These are phyloP conservation scores for Colletotrichum destructivum DNA, from an alignment of 2,329 filamentous ascomycete genomes.

Conservation along the genomic window DNA sequence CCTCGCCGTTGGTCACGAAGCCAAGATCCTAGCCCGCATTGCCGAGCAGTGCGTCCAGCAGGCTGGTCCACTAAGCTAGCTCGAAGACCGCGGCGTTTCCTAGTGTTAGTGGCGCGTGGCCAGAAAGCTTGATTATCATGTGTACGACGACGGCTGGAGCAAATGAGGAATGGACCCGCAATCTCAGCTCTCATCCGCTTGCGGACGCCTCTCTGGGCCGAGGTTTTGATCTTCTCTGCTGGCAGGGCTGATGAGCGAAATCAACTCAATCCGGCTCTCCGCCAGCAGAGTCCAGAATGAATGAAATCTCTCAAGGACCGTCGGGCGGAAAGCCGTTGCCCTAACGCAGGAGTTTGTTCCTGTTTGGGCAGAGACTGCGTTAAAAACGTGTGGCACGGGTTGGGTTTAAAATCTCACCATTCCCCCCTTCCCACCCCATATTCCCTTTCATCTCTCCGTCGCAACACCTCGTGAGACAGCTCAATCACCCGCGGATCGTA, in stretches of 20 bases:
- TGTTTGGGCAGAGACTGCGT: too few species aligned
- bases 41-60: neutral
- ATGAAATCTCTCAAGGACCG: too few species aligned
- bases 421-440: too few species aligned
- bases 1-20: too few species aligned
- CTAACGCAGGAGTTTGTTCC: too few species aligned
- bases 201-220: neutral
- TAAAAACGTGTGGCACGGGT: too few species aligned
- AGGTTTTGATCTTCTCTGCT: neutral
- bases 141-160: neutral
- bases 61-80: neutral
- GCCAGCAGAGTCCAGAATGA: too few species aligned
- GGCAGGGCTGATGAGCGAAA: neutral
- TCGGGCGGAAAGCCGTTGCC: too few species aligned
- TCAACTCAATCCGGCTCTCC: neutral
- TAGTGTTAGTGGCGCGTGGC: neutral
- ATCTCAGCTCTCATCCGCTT: neutral
- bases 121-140: neutral
- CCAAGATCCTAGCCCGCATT: neutral
- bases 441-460: too few species aligned
- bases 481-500: neutral
- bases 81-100: neutral
- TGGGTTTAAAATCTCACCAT: too few species aligned
- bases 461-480: neutral
- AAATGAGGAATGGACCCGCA: too few species aligned